A percentile compares a stretch with the other conserved stretches of the same genome.
These are phyloP conservation scores for Tetradesmus lagerheimii DNA, from an alignment of 139 green algal species.

Conservation along the genomic window DNA sequence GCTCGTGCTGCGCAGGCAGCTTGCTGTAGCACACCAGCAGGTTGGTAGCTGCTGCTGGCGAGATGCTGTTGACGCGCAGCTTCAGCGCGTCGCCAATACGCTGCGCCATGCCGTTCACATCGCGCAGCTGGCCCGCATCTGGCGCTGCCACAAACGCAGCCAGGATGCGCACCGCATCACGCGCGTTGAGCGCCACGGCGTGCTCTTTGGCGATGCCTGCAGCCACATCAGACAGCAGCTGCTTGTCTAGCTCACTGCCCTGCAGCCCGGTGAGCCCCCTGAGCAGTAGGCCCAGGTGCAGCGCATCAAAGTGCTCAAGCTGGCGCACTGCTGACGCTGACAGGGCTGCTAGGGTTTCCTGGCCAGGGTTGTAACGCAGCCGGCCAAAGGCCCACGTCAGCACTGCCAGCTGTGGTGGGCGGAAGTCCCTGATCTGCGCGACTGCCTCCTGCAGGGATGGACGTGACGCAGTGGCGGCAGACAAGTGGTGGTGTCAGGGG, in stretches of 20 bases:
- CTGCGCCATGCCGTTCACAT: conserved; percentile 26
- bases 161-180: conserved; percentile 35
- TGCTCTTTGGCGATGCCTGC: conserved; percentile 37
- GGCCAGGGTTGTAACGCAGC: neutral
- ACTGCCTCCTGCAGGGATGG: conserved; percentile 18
- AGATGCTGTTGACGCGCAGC: neutral
- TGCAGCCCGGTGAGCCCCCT: conserved; percentile 21
- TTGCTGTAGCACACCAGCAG: conserved; percentile 45
- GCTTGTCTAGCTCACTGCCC: neutral
- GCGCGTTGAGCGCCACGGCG: neutral
- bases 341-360: neutral
- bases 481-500: no score
- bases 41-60: neutral
- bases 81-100: neutral
- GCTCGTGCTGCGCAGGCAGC: neutral
- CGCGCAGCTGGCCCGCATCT: neutral
- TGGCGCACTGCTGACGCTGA: neutral
- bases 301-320: conserved; percentile 23
- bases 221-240: conserved; percentile 32
- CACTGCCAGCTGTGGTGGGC: conserved; percentile 7
- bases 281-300: conserved; percentile 39
- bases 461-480: neutral
- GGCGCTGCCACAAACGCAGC: conserved; percentile 24
- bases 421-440: conserved; percentile 17
- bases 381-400: conserved; percentile 22